Conservation (phyloP, 345 rosid species). For the Pugionium dolabratum region DNA sequence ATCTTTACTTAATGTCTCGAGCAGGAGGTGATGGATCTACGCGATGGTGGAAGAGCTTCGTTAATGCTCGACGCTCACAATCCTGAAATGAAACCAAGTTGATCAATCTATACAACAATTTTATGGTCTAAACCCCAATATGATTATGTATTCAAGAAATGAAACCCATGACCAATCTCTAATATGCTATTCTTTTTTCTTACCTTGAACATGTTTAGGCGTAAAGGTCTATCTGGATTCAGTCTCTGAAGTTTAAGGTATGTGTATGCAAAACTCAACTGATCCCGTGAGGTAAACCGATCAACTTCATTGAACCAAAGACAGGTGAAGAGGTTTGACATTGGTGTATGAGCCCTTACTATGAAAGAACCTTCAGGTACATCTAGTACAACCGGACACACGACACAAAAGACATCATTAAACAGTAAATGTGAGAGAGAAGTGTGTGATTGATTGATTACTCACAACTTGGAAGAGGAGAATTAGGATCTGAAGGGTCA, state of each 20-base stretch:
- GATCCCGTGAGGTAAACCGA: constrained; percentile 90
- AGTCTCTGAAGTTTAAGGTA: constrained; percentile 75
- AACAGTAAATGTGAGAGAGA: constrained; percentile 1
- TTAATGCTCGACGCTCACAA: constrained; percentile 77
- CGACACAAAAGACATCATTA: constrained; percentile 32
- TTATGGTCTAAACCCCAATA: neutral
- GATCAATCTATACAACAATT: neutral
- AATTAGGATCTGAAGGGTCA: constrained; percentile 56
- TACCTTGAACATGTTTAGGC: constrained; percentile 89
- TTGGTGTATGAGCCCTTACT: constrained; percentile 82
- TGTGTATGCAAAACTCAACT: constrained; percentile 91
- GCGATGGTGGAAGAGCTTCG: constrained; percentile 69
- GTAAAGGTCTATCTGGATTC: constrained; percentile 70
- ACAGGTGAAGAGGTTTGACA: constrained; percentile 93
- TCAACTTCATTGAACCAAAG: constrained; percentile 95
- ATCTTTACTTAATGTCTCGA: constrained; percentile 45
- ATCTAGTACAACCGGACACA: constrained; percentile 54
- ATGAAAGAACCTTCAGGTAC: constrained; percentile 98
- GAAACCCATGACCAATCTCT: constrained; percentile 11
- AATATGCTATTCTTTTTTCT: neutral
- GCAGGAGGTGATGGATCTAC: constrained; percentile 40
- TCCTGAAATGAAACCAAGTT: constrained; percentile 53
- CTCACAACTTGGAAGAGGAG: constrained; percentile 86
- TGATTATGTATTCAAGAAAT: neutral
- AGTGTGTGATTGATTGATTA: constrained; percentile 23